These are phyloP conservation scores for Globisporangium acanthophoron DNA, from an alignment of 352 stramenopile genomes.

Conservation along the genomic window DNA sequence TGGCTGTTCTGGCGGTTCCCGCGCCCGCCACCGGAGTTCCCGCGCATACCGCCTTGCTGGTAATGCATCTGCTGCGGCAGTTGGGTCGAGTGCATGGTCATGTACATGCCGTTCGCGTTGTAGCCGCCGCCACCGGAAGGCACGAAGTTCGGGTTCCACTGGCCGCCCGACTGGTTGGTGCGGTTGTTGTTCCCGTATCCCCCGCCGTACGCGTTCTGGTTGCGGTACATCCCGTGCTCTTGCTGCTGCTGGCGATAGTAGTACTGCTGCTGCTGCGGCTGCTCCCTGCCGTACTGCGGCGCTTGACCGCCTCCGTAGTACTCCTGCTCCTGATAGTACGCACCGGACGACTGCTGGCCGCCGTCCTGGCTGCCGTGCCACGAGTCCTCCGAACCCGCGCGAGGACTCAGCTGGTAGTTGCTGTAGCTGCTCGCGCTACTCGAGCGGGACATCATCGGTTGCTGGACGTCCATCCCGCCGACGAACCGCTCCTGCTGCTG, in stretches of 20 bases:
- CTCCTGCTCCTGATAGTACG: constrained; percentile 41
- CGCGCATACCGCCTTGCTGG: constrained; percentile 28
- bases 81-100: constrained; percentile 28
- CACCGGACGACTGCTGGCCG: constrained; percentile 14
- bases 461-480: constrained; percentile 14
- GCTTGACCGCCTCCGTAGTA: constrained; percentile 27
- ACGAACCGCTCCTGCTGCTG: constrained; percentile 19
- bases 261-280: constrained; percentile 11
- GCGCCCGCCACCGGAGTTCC: constrained; percentile 14
- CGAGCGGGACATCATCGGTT: constrained; percentile 32
- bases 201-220: constrained; percentile 6
- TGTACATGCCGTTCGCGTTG: constrained; percentile 39
- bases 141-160: constrained; percentile 30
- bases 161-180: constrained; percentile 11
- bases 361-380: constrained; percentile 50
- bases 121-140: constrained; percentile 10
- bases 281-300: constrained; percentile 4
- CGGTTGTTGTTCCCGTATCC: constrained; percentile 1
- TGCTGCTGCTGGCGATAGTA: constrained; percentile 29
- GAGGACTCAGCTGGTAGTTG: constrained; percentile 39
- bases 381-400: constrained; percentile 38
- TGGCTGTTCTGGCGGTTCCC: constrained; percentile 15
- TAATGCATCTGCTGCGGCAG: constrained; percentile 37
- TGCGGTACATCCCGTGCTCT: constrained; percentile 23
- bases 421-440: constrained; percentile 29